Evolutionary conservation across 2,329 filamentous ascomycete genomes (phyloP).

Genomic region (Phialocephala subalpina): DNA sequence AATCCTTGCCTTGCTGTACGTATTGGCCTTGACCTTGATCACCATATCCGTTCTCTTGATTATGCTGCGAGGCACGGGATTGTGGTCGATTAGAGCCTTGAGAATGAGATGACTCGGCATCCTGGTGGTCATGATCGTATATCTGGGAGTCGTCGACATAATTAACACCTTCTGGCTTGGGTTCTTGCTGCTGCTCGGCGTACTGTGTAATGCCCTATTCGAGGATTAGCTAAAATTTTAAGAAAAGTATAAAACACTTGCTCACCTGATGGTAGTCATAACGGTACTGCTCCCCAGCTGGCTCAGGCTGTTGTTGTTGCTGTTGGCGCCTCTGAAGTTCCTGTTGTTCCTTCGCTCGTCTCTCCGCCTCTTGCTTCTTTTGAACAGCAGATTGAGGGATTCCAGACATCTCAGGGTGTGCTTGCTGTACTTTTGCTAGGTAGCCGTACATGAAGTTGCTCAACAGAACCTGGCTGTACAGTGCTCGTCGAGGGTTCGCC

Average conservation of each 20-base stretch:
- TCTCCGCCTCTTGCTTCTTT: slow-evolving; percentile 68
- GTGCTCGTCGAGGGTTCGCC: slow-evolving; percentile 90
- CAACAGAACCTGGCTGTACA: slow-evolving; percentile 93
- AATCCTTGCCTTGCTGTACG: slow-evolving; percentile 39
- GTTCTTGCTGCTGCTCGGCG: slow-evolving; percentile 43
- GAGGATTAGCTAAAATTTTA: slow-evolving; percentile 26
- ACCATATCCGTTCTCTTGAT: slow-evolving; percentile 40
- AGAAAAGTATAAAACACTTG: slow-evolving; percentile 2
- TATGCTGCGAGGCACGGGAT: slow-evolving; percentile 44
- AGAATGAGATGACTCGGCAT: slow-evolving; percentile 45
- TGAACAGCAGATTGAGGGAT: slow-evolving; percentile 82
- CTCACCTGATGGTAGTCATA: slow-evolving; percentile 48
- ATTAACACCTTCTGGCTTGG: slow-evolving; percentile 48
- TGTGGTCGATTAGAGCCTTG: slow-evolving; percentile 42
- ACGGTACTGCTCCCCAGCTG: slow-evolving; percentile 43
- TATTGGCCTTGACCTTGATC: slow-evolving; percentile 42
- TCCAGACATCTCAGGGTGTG: slow-evolving; percentile 90
- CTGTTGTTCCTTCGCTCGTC: slow-evolving; percentile 51
- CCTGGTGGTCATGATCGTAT: slow-evolving; percentile 56
- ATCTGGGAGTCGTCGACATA: slow-evolving; percentile 58
- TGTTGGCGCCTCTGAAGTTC: slow-evolving; percentile 43
- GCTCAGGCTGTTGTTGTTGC: slow-evolving; percentile 44
- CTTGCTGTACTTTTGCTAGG: slow-evolving; percentile 96
- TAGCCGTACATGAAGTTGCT: slow-evolving; percentile 99
- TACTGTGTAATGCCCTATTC: slow-evolving; percentile 45